phyloP scores from a whole-genome alignment of 495 filamentous ascomycete species.

The Penicillium nucicola region DNA sequence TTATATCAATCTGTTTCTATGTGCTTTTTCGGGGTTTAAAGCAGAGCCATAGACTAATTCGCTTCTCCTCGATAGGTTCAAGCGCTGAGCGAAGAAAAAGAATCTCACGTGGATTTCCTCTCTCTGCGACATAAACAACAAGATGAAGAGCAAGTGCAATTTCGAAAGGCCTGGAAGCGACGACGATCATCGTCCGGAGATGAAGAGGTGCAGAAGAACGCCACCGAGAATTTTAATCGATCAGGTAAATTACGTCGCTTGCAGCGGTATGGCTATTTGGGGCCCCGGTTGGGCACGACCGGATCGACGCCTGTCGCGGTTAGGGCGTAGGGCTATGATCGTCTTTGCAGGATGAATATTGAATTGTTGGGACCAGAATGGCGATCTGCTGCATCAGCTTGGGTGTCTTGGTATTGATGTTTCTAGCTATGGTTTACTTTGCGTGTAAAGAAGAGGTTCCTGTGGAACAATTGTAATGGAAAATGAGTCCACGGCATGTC shows the following conservation, averaged over 20 bases:
- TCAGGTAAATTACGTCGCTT: slow-evolving; percentile 15
- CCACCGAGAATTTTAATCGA: slow-evolving; percentile 1
- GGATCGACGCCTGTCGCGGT: slow-evolving; percentile 13
- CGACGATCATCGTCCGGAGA: slow-evolving; percentile 11
- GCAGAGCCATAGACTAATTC: slow-evolving; percentile 3
- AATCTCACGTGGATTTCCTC: slow-evolving; percentile 34
- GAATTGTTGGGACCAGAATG: no score
- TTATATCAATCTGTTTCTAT: no score
- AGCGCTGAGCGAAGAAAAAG: slow-evolving; percentile 37
- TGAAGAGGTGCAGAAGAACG: not conserved
- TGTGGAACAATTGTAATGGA: no score
- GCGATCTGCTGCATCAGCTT: no score
- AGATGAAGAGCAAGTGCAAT: slow-evolving; percentile 37
- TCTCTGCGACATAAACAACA: slow-evolving; percentile 35
- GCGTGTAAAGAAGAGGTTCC: no score
- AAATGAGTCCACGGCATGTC: no score
- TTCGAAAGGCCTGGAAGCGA: slow-evolving; percentile 38
- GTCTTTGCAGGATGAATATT: slow-evolving; percentile 1
- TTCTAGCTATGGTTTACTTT: no score
- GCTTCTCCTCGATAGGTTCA: slow-evolving; percentile 24
- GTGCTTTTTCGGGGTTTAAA: not conserved
- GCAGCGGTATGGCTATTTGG: slow-evolving; percentile 13
- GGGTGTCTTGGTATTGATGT: no score
- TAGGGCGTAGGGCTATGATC: not conserved
- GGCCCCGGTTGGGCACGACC: slow-evolving; percentile 4